Percentiles rank a stretch among this genome's conserved stretches.
Conservation (phyloP, 345 rosid species). For the Aegle marmelos region DNA sequence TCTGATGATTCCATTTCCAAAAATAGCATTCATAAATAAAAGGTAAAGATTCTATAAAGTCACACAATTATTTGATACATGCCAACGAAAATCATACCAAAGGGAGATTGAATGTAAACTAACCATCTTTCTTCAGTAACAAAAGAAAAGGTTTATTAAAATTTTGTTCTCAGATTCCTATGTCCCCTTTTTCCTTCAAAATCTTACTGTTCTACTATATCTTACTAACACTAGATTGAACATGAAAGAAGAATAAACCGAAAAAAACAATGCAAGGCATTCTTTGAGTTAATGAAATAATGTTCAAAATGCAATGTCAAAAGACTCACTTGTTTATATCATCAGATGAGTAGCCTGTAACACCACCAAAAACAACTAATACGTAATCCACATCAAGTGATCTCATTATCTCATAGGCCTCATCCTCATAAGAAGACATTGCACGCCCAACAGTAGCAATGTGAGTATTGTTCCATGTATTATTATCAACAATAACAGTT, state of each 20-base stretch:
- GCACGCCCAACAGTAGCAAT: slow-evolving; percentile 99
- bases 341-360: slow-evolving; percentile 99
- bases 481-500: slow-evolving; percentile 97
- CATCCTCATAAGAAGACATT: slow-evolving; percentile 96
- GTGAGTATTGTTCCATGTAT: slow-evolving; percentile 99
- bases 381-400: slow-evolving; percentile 97
- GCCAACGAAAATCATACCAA: background rate
- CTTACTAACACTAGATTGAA: background rate
- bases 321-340: slow-evolving; percentile 91
- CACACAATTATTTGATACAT: slow-evolving; percentile 1
- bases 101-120: too few species aligned
- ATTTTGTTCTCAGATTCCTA: background rate
- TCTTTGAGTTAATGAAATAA: background rate
- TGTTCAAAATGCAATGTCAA: background rate
- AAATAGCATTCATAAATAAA: background rate
- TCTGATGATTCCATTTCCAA: background rate
- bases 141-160: background rate
- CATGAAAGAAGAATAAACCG: background rate
- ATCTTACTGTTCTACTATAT: background rate
- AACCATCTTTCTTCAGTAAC: background rate
- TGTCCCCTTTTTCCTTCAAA: background rate
- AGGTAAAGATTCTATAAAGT: background rate
- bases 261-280: background rate
- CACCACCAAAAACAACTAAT: slow-evolving; percentile 96
- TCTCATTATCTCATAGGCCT: slow-evolving; percentile 92